Percentiles rank a stretch among this genome's conserved stretches.
These are phyloP conservation scores for Phytophthora pseudosyringae DNA, from an alignment of 352 stramenopile genomes.

Conservation along the genomic window DNA sequence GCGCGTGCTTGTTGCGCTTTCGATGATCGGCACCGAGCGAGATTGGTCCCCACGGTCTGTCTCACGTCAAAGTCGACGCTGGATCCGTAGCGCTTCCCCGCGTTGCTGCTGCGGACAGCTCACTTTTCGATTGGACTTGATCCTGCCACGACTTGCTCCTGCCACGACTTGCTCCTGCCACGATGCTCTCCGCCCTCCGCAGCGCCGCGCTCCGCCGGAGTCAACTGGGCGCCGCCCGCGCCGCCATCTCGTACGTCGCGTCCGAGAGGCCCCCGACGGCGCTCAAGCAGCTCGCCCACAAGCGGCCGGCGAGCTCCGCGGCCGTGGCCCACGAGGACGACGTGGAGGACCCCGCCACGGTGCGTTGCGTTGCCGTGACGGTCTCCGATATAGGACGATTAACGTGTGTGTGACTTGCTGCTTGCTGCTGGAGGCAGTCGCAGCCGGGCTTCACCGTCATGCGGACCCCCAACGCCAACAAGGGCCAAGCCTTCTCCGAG, in stretches of 20 bases:
- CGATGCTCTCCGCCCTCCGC: slow-evolving; percentile 32
- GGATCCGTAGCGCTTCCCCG: slow-evolving; percentile 7
- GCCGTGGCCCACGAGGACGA: slow-evolving; percentile 11
- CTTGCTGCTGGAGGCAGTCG: slow-evolving; percentile 6
- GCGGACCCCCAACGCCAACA: slow-evolving; percentile 92
- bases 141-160: slow-evolving; percentile 2
- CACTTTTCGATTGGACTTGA: slow-evolving; percentile 24
- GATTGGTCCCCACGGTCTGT: slow-evolving; percentile 26
- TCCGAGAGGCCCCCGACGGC: slow-evolving; percentile 2
- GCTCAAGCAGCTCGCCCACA: slow-evolving; percentile 17
- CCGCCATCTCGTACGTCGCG: slow-evolving; percentile 28
- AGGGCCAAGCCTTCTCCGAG: slow-evolving; percentile 92
- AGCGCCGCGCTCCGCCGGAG: slow-evolving; percentile 12
- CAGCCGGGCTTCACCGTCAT: slow-evolving; percentile 42
- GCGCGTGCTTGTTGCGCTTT: slow-evolving; percentile 17
- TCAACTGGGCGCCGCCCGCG: slow-evolving; percentile 8
- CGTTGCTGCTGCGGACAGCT: slow-evolving; percentile 12
- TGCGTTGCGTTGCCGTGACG: slow-evolving; percentile 11
- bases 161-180: not conserved
- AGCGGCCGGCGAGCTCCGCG: slow-evolving; percentile 24
- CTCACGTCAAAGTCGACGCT: slow-evolving; percentile 27
- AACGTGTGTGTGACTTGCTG: not conserved
- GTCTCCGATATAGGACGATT: slow-evolving; percentile 10
- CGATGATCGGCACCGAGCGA: slow-evolving; percentile 18
- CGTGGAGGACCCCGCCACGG: slow-evolving; percentile 10